Percentiles rank a stretch among this genome's conserved stretches.
phyloP scores from a whole-genome alignment of 2,329 filamentous ascomycete genomes.

The Stagonosporopsis tanaceti region DNA sequence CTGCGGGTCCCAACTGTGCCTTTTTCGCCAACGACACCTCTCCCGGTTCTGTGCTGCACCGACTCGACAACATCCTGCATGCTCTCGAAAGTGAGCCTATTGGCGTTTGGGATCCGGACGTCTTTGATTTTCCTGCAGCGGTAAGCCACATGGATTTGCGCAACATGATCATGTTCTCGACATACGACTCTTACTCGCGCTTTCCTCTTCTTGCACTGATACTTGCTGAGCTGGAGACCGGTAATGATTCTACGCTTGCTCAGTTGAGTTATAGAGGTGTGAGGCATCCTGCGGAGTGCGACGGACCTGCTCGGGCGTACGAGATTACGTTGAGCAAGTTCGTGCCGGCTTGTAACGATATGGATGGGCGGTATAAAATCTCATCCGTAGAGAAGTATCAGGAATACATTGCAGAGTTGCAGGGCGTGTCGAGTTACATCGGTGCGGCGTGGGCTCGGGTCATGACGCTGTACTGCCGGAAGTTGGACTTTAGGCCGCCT shows the following conservation, averaged over 20 bases:
- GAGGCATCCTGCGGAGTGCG: not conserved
- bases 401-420: not conserved
- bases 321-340: not conserved
- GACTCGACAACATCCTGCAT: not conserved
- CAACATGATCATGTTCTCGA: not conserved
- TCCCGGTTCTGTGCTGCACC: not conserved
- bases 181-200: not conserved
- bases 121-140: not conserved
- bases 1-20: not conserved
- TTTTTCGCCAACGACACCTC: not conserved
- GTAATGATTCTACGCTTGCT: not conserved
- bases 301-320: not conserved
- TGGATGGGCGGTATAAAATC: not conserved
- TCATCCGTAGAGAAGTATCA: not conserved
- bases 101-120: not conserved
- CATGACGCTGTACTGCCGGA: conserved; percentile 3
- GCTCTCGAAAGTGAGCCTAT: not conserved
- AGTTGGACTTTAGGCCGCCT: not conserved
- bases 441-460: not conserved
- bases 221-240: not conserved
- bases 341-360: not conserved
- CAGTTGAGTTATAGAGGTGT: not conserved
- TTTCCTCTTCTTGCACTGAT: not conserved
- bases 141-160: conserved; percentile 3
- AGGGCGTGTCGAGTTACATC: not conserved